Base-by-base conservation (phyloP, 2,329 filamentous ascomycete species). In the Helicocarpus griseus region DNA sequence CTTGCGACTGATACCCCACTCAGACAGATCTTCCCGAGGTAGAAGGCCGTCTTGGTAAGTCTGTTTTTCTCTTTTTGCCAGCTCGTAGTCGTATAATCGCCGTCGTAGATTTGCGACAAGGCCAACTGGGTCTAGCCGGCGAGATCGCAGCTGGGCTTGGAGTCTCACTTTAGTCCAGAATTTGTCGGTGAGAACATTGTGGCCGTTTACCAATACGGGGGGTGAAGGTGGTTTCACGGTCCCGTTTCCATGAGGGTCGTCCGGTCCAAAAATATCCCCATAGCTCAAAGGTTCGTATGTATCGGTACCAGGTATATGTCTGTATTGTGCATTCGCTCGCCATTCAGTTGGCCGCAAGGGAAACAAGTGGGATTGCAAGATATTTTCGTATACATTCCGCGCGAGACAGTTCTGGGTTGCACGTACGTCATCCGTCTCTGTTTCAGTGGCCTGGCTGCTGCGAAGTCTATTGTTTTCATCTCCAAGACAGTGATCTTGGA, bases 361-460 rank as follows among this genome's bases (percentile, higher is more conserved):
- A 14, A 61, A 19, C 4, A 59, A 14, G 11, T 56, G 54, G 14
- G 58, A 51, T 14, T 41, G 49, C 53, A 64, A 60, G 45, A 68
- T 26, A 52, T 62, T 58, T 39, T 68, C 62, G 41, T 69, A 68
- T 7, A 69, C 62, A 46, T 66, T 65, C 24, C 53, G 44, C 14
- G 56, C 62, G 6, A 67, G 54, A 17, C 54, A 58, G 41, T 53
- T 52, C n/a, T 56, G 41, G 1, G 41, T 31, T 31, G 13, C 5
- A n/a, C 17, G 11, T 47, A 19, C 13, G 22, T 52, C 21, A 8
- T 54, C 50, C n/a, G 35, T 22, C 19, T 49, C 22, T 4, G 31
- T 56, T 38, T 9, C 26, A 38, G 8, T 35, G 54, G 44, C 13
- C n/a, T 11, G 51, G 24, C n/a, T 17, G 44, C 28, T 38, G 47